Evolutionary conservation across 2,329 filamentous ascomycete genomes (phyloP).

Genomic region (Rugonectria rugulosa): DNA sequence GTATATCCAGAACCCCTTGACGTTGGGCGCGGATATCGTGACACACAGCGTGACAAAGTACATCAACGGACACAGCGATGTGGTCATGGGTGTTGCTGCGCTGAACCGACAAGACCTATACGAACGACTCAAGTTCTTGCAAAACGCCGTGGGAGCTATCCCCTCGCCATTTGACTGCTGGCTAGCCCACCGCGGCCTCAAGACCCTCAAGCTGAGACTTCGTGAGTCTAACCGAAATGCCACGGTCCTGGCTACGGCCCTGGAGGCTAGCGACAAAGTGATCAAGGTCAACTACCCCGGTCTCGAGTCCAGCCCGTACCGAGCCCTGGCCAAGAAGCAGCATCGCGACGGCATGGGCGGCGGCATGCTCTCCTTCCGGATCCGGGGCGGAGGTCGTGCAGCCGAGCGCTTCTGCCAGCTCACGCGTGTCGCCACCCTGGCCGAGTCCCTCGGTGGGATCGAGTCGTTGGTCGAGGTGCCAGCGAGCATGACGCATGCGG

Average conservation of each 20-base stretch:
- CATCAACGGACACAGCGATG: slow-evolving; percentile 96
- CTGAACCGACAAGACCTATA: slow-evolving; percentile 87
- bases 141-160: slow-evolving; percentile 96
- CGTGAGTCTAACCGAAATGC: slow-evolving; percentile 87
- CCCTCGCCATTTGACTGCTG: slow-evolving; percentile 96
- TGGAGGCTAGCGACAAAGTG: slow-evolving; percentile 82
- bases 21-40: slow-evolving; percentile 94
- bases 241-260: slow-evolving; percentile 74
- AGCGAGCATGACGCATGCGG: slow-evolving; percentile 98
- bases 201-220: slow-evolving; percentile 93
- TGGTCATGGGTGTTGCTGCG: slow-evolving; percentile 95
- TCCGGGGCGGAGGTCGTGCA: slow-evolving; percentile 83
- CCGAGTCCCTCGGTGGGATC: slow-evolving; percentile 90
- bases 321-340: slow-evolving; percentile 85
- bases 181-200: slow-evolving; percentile 95
- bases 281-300: slow-evolving; percentile 96
- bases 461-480: slow-evolving; percentile 93
- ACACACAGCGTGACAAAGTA: slow-evolving; percentile 98
- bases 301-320: slow-evolving; percentile 84
- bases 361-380: slow-evolving; percentile 96
- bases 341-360: slow-evolving; percentile 94
- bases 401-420: slow-evolving; percentile 92
- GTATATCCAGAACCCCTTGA: slow-evolving; percentile 94
- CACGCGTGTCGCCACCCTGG: slow-evolving; percentile 89
- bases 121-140: slow-evolving; percentile 83